Evolutionary conservation across 495 filamentous ascomycete genomes (phyloP).

Genomic region (Pyrenopolyporus hunteri): DNA sequence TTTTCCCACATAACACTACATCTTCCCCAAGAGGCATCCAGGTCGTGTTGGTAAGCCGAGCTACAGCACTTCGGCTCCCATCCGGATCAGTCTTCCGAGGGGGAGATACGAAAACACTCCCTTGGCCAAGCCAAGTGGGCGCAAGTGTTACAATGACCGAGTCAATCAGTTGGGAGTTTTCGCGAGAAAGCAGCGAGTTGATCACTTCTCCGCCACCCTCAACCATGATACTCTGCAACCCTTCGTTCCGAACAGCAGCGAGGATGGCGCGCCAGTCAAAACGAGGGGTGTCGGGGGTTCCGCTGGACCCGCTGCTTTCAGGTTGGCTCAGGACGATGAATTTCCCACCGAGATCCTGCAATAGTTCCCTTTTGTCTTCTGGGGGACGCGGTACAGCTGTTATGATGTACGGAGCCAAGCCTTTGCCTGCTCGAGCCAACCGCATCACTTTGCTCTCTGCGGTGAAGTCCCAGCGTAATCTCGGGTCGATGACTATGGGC

Average conservation of each 20-base stretch:
- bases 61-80: conserved; percentile 59
- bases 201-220: conserved; percentile 84
- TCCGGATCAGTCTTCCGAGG: conserved; percentile 55
- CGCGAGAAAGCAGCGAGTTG: conserved; percentile 69
- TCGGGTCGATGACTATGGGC: conserved; percentile 80
- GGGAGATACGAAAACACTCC: conserved; percentile 75
- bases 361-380: conserved; percentile 33
- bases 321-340: conserved; percentile 37
- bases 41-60: conserved; percentile 67
- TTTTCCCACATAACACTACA: conserved; percentile 76
- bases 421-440: conserved; percentile 68
- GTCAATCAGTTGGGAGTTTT: conserved; percentile 68
- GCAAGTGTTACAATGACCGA: conserved; percentile 84
- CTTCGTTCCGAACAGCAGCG: conserved; percentile 59
- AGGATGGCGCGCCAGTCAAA: conserved; percentile 69
- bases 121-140: conserved; percentile 79
- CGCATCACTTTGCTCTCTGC: conserved; percentile 65
- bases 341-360: conserved; percentile 49
- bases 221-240: conserved; percentile 82
- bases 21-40: conserved; percentile 80
- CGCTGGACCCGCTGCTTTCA: not conserved
- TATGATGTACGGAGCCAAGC: conserved; percentile 75
- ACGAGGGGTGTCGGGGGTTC: conserved; percentile 28
- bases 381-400: conserved; percentile 43
- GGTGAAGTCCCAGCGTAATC: conserved; percentile 67